Conservation (phyloP, 768 basidiomycete genomes). For the Trametes gibbosa region DNA sequence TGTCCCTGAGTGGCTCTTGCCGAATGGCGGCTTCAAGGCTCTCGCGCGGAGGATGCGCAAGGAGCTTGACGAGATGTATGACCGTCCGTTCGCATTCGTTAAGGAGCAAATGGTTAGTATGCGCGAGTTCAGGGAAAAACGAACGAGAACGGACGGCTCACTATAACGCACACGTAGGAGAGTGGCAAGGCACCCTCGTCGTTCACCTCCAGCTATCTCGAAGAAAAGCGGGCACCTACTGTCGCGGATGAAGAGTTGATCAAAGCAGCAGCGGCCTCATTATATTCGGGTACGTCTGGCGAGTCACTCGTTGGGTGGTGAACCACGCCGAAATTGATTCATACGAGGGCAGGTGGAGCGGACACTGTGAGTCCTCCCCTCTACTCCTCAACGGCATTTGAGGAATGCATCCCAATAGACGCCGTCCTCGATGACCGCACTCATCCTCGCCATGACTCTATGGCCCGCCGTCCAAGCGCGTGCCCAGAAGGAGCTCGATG, state of each 20-base stretch:
- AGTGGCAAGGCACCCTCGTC: conserved; percentile 18
- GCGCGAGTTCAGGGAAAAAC: too few species aligned
- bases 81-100: conserved; percentile 32
- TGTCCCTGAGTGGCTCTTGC: conserved; percentile 37
- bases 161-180: conserved; percentile 1
- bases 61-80: conserved; percentile 20
- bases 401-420: conserved; percentile 21
- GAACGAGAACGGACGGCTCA: too few species aligned
- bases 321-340: not conserved
- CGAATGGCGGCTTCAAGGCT: conserved; percentile 23
- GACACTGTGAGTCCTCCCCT: conserved; percentile 26
- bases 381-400: not conserved
- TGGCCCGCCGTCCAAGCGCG: conserved; percentile 31
- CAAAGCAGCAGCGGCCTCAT: conserved; percentile 16
- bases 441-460: conserved; percentile 39
- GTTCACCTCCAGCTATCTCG: conserved; percentile 19
- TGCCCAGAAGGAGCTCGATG: conserved; percentile 32
- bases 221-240: conserved; percentile 41
- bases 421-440: conserved; percentile 31
- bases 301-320: too few species aligned
- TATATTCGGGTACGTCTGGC: conserved; percentile 15
- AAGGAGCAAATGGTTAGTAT: conserved; percentile 31
- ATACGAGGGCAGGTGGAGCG: conserved; percentile 21
- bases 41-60: conserved; percentile 11
- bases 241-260: conserved; percentile 20